These are phyloP conservation scores for Conringia planisiliqua DNA, from an alignment of 345 rosid species.

Conservation along the genomic window DNA sequence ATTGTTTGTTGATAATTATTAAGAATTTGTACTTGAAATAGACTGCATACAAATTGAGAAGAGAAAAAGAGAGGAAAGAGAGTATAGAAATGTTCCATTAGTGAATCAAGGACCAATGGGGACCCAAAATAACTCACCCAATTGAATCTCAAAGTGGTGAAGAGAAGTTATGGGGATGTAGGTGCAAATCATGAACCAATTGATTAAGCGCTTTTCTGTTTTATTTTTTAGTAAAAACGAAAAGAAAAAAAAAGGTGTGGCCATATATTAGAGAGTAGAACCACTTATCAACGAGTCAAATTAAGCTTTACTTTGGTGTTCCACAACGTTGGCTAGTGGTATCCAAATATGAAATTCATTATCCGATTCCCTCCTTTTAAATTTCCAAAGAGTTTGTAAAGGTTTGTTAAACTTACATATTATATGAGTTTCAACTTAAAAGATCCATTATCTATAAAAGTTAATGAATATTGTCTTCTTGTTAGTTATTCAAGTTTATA, in stretches of 20 bases:
- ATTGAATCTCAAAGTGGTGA: conserved; percentile 12
- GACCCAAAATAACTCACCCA: conserved; percentile 20
- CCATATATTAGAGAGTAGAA: neutral
- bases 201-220: neutral
- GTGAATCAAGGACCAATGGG: conserved; percentile 20
- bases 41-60: conserved; percentile 15
- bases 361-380: neutral
- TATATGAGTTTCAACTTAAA: neutral
- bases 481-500: neutral
- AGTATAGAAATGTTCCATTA: conserved; percentile 8
- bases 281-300: conserved; percentile 9
- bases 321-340: conserved; percentile 28
- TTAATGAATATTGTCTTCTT: neutral
- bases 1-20: neutral
- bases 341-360: conserved; percentile 28
- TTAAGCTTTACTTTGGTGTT: conserved; percentile 17
- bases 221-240: neutral
- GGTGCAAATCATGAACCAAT: conserved; percentile 14
- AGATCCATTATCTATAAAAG: neutral
- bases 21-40: conserved; percentile 20
- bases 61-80: neutral
- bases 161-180: conserved; percentile 6
- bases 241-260: neutral
- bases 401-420: neutral
- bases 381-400: neutral